Evolutionary conservation across 2,329 filamentous ascomycete genomes (phyloP), one percentile per base, ranked within the genome.

Genomic region (Clarireedia sp.): DNA sequence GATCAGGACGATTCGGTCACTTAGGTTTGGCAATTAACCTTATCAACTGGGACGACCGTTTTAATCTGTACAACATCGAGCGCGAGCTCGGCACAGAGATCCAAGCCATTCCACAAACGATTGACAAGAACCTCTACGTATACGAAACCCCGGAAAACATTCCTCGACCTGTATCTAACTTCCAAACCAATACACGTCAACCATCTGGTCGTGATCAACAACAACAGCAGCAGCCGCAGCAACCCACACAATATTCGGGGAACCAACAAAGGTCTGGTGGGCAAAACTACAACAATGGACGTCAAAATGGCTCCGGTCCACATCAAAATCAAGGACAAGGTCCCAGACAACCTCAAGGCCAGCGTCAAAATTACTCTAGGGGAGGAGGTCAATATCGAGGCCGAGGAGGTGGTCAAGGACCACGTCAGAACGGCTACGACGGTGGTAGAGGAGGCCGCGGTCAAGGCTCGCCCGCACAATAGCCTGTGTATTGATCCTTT

Each of bases 41-140:
- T 70, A 99, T 99, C 79, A 97, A 95, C 72, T 99, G 94, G 94
- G 94, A 99, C 56, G 94, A 99, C 71, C 85, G 94, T 26, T 97
- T 96, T 80, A 99, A 97, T 72, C 80, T 99, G 19, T 99, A 99
- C 78, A 95, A 95, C 71, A 99, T 99, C 64, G 94, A 99, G 73
- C 88, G 95, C 65, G 94, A 99, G 68, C 78, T 99, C 41, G 94
- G 94, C 51, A 99, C 94, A 6, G 94, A 99, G 73, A 99, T 99
- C 59, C 89, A 94, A 69, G 86, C 94, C n/a, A 99, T 99, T 66
- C 94, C 94, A 17, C 80, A 84, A 51, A 87, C 83, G 63, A 99
- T 99, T 62, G 94, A 99, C 77, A 97, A 96, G 81, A 95, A 88
- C 61, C 83, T 99, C 38, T 99, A 99, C 70, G 94, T 99, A 51